Base-by-base conservation (phyloP, 2,329 filamentous ascomycete species). In the Hypocrella siamensis region DNA sequence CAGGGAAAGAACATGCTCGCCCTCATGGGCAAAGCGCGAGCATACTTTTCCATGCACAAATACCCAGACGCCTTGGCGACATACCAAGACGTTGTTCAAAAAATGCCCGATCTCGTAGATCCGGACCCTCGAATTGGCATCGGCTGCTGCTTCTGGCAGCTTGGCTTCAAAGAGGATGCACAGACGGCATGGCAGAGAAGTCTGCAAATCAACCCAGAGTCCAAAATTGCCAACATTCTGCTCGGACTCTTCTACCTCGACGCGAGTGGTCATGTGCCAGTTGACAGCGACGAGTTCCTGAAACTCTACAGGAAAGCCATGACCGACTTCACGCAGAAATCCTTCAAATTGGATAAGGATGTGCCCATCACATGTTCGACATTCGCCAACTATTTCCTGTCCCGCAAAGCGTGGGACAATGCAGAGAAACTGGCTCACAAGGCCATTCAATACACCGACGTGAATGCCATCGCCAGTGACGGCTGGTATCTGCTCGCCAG, bases 81-180 rank as follows among this genome's bases (percentile, higher is more conserved):
- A 17, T 98, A 96, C 51, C 90, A 98, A 57, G 79, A 83, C 37
- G 84, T 85, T 12, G 61, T 98, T 31, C 67, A 75, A 44, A 85
- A 80, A 54, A 85, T 86, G 62, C 90, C 90, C 2, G 75, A 83
- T 42, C 66, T 96, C 46, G 73, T 80, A 26, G 90, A 98, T 47
- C 90, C 90, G 1, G 90, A 98, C 53, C 92, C 90, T 42, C 74
- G 92, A 44, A 88, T 98, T 43, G 90, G 90, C 34, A 88, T 98
- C 47, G 90, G 90, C 28, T 90, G 84, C 55, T 98, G 90, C 61
- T 79, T 94, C 53, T 98, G 92, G 90, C 83, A 93, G 53, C 66
- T 98, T 18, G 86, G 86, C 9, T 85, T 83, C 62, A 94, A 92
- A 53, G 83, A 93, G 21, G 84, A 93, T 46, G 90, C 92, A 6